Conservation (phyloP, 2,329 filamentous ascomycete genomes). For the Colletotrichum australisinense region DNA sequence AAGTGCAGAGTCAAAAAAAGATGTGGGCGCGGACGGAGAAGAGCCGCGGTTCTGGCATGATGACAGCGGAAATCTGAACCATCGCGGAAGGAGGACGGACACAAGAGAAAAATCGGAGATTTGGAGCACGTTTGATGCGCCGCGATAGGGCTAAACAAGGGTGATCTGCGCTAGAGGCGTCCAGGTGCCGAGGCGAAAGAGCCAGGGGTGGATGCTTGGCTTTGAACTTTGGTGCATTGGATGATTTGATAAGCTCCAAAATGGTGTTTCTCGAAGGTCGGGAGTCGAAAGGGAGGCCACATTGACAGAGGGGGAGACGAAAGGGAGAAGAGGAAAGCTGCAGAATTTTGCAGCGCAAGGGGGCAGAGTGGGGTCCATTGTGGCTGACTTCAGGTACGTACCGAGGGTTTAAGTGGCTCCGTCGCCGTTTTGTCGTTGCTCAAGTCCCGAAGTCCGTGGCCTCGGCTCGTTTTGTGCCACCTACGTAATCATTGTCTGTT, state of each 20-base stretch:
- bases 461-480: conserved; percentile 27
- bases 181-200: conserved; percentile 20
- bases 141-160: conserved; percentile 11
- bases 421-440: background rate
- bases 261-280: background rate
- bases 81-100: background rate
- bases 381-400: background rate
- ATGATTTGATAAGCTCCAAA: background rate
- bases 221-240: background rate
- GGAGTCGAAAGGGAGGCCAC: background rate
- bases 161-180: conserved; percentile 26
- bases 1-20: background rate
- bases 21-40: conserved; percentile 2
- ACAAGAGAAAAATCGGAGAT: conserved; percentile 6
- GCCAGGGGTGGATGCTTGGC: background rate
- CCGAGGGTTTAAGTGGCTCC: background rate
- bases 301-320: background rate
- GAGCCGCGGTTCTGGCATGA: conserved; percentile 18
- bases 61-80: background rate
- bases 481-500: background rate
- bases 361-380: background rate
- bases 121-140: background rate
- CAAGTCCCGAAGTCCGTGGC: conserved; percentile 32
- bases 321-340: background rate
- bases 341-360: conserved; percentile 4